A percentile compares a stretch with the other conserved stretches of the same genome.
Conservation (phyloP, 2,329 filamentous ascomycete genomes). For the Alternaria sp. region DNA sequence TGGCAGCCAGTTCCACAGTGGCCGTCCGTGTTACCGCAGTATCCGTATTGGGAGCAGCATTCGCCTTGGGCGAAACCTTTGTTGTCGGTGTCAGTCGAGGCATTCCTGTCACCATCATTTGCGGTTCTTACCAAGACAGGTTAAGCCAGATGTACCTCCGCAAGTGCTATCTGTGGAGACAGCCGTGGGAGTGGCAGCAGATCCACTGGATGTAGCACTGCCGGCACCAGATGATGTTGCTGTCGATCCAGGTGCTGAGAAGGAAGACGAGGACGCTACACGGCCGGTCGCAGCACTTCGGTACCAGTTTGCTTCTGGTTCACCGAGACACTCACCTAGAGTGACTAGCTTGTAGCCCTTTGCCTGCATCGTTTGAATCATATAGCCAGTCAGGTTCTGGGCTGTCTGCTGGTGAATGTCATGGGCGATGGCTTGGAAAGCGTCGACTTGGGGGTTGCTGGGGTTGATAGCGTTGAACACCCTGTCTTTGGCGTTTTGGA, state of each 20-base stretch:
- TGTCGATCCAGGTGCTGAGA: conserved; percentile 17
- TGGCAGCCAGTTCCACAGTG: conserved; percentile 42
- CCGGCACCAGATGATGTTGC: conserved; percentile 21
- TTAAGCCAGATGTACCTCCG: conserved; percentile 27
- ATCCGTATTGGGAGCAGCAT: conserved; percentile 49
- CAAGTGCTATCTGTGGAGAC: conserved; percentile 27
- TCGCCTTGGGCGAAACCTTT: conserved; percentile 46
- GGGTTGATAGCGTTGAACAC: conserved; percentile 53
- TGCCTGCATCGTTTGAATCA: conserved; percentile 48
- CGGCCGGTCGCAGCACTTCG: conserved; percentile 36
- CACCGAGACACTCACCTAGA: conserved; percentile 57
- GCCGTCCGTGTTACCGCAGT: conserved; percentile 44
- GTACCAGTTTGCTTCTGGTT: conserved; percentile 58
- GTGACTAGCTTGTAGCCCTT: conserved; percentile 55
- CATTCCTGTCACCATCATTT: not conserved
- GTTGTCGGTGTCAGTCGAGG: not conserved
- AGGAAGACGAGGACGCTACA: conserved; percentile 17
- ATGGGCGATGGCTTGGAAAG: conserved; percentile 63
- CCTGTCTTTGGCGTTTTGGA: conserved; percentile 46
- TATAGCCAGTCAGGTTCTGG: conserved; percentile 51
- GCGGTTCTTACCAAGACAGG: conserved; percentile 24
- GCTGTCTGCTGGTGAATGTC: conserved; percentile 58
- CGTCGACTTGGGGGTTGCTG: conserved; percentile 29
- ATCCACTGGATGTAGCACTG: conserved; percentile 13
- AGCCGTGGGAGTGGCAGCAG: conserved; percentile 10